phyloP scores from a whole-genome alignment of 495 filamentous ascomycete genomes.

The Parachaetomium inaequale region DNA sequence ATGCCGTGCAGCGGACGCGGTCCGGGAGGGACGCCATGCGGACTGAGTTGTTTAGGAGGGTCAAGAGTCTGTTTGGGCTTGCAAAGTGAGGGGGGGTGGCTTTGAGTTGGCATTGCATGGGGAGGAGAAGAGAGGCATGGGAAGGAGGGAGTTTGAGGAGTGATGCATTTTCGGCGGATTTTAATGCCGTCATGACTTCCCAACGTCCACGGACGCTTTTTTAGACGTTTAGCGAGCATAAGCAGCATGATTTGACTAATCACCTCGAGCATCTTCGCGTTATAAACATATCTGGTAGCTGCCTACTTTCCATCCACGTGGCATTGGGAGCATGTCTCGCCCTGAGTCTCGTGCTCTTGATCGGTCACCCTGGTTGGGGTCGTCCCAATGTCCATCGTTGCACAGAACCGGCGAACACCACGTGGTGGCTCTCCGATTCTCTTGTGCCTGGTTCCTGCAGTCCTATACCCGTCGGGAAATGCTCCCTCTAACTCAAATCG shows the following conservation, averaged over 20 bases:
- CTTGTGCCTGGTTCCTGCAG: too few species aligned
- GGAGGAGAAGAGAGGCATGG: not conserved
- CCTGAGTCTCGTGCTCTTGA: too few species aligned
- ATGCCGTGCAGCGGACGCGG: slow-evolving; percentile 74
- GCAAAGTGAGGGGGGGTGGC: not conserved
- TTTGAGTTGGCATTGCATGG: not conserved
- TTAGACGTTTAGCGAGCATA: not conserved
- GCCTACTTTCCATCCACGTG: too few species aligned
- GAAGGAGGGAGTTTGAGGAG: not conserved
- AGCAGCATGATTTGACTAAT: not conserved
- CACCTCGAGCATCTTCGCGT: not conserved
- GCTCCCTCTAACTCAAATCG: too few species aligned
- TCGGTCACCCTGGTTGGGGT: too few species aligned
- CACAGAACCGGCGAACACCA: too few species aligned
- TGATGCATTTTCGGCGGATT: not conserved
- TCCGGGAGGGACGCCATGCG: slow-evolving; percentile 73
- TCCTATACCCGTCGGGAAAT: too few species aligned
- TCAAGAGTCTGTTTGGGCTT: slow-evolving; percentile 44
- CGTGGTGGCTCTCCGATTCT: too few species aligned
- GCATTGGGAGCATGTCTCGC: too few species aligned
- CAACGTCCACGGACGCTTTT: not conserved
- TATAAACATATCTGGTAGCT: not conserved
- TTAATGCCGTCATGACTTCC: not conserved
- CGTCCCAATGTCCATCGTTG: too few species aligned
- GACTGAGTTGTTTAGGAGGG: slow-evolving; percentile 63